Evolutionary conservation across 352 stramenopile genomes (phyloP), one percentile per base, ranked within the genome.

Genomic region (Phytophthora rubi): DNA sequence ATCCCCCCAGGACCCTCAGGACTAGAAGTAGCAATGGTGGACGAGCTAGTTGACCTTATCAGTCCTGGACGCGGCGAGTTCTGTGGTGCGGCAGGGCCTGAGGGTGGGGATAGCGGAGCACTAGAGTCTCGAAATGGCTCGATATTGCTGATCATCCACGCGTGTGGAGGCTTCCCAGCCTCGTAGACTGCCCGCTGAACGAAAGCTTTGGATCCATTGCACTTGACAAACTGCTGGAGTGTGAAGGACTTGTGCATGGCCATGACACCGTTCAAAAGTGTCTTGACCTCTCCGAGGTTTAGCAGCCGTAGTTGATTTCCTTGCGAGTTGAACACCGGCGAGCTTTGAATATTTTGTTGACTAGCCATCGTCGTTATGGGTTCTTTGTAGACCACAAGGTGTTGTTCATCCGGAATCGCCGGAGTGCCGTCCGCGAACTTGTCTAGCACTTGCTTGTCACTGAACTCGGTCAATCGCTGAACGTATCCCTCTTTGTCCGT

Each of bases 101-200:
- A 56, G 52, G 37, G 68, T 51, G 37, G 44, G 42, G 65, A 68
- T 18, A 45, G 1, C 30, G 21, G 44, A 7, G 62, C 53, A 6
- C 55, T 73, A 0, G 80, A 59, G 9, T 80, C 76, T 54, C 81
- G 73, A 32, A 91, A 82, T 8, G 83, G 54, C 13, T 75, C 68
- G 12, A 76, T 81, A 62, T 94, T 95, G 68, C 78, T 94, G 66
- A 95, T 88, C 82, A 94, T 93, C 88, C 88, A 95, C 9, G 82
- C 88, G 30, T 81, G 83, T 6, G 78, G 26, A 48, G 88, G 81
- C 30, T 92, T 91, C 5, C 76, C 75, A 0, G 72, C 63, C 44
- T 94, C 86, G 44, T 91, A 89, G 5, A 94, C 77, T 7, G 82
- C 76, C 2, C 88, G 77, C 23, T 94, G 80, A 5, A 94, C 61